Conservation (phyloP, 164 flowering plant species). For the Saururus chinensis region DNA sequence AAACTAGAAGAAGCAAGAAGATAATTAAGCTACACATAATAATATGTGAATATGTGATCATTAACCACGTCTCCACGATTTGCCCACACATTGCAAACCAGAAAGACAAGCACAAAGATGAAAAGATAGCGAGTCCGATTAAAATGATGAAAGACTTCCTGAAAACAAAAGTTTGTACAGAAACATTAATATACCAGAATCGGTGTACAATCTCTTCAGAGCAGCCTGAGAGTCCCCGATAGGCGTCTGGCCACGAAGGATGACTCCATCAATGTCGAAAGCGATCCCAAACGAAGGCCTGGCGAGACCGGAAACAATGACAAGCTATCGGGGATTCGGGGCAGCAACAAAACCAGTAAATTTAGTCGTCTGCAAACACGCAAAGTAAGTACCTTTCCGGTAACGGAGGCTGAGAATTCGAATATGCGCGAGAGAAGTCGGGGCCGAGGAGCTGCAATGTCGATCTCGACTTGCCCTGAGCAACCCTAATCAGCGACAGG, state of each 20-base stretch:
- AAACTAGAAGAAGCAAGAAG: too few species aligned
- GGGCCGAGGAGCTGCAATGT: constrained; percentile 1
- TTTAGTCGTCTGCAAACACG: too few species aligned
- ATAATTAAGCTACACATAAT: not conserved
- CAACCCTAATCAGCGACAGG: constrained; percentile 5
- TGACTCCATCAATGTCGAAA: constrained; percentile 81
- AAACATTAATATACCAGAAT: constrained; percentile 26
- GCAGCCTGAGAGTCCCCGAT: constrained; percentile 65
- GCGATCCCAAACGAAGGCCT: constrained; percentile 70
- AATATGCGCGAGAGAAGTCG: constrained; percentile 1
- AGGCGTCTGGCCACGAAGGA: constrained; percentile 55
- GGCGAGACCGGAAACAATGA: not conserved
- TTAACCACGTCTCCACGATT: not conserved
- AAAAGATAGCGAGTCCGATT: too few species aligned
- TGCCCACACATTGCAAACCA: not conserved
- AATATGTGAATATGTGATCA: not conserved
- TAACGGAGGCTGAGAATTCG: not conserved
- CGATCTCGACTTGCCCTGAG: not conserved
- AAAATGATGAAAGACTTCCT: not conserved
- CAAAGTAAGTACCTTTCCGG: not conserved
- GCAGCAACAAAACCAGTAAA: too few species aligned
- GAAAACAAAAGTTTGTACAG: not conserved
- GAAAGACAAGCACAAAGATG: not conserved
- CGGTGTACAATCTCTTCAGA: constrained; percentile 35
- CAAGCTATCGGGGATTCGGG: not conserved